Conservation (phyloP, 805 yeast species). For the Nakazawaea peltata region DNA sequence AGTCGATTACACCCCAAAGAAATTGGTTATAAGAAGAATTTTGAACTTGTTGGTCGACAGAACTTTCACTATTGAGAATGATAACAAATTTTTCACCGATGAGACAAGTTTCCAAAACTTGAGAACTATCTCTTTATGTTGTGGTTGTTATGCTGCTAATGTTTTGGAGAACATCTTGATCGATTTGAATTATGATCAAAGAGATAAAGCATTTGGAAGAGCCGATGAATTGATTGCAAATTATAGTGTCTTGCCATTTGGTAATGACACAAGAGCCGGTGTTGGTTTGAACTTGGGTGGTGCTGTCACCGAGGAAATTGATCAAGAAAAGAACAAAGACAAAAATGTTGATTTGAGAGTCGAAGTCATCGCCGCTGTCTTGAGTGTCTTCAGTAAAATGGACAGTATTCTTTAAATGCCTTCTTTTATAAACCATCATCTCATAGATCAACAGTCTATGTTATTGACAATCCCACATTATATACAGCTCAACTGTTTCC, state of each 20-base stretch:
- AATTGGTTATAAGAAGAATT: constrained; percentile 66
- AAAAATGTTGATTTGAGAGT: constrained; percentile 39
- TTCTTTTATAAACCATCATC: not conserved
- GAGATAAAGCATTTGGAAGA: constrained; percentile 87
- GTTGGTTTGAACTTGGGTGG: constrained; percentile 61
- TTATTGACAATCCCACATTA: too few relatives aligned
- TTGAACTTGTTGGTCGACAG: constrained; percentile 64
- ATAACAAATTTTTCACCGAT: constrained; percentile 61
- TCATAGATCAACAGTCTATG: too few relatives aligned
- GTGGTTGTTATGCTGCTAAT: constrained; percentile 92
- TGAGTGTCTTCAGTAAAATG: constrained; percentile 85
- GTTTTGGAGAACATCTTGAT: constrained; percentile 86
- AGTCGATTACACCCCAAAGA: constrained; percentile 79
- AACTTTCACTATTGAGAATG: constrained; percentile 47
- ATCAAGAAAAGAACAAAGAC: constrained; percentile 39
- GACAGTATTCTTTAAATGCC: constrained; percentile 32
- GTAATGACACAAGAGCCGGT: constrained; percentile 44
- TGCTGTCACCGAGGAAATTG: constrained; percentile 42
- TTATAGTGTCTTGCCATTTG: constrained; percentile 80
- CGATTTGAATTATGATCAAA: constrained; percentile 70
- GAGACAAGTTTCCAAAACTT: constrained; percentile 60
- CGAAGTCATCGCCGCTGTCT: constrained; percentile 89
- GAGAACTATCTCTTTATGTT: constrained; percentile 74
- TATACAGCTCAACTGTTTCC: too few relatives aligned
- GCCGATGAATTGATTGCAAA: constrained; percentile 88